Base-by-base conservation (phyloP, 148 eudicot species). In the Cornus controversa region DNA sequence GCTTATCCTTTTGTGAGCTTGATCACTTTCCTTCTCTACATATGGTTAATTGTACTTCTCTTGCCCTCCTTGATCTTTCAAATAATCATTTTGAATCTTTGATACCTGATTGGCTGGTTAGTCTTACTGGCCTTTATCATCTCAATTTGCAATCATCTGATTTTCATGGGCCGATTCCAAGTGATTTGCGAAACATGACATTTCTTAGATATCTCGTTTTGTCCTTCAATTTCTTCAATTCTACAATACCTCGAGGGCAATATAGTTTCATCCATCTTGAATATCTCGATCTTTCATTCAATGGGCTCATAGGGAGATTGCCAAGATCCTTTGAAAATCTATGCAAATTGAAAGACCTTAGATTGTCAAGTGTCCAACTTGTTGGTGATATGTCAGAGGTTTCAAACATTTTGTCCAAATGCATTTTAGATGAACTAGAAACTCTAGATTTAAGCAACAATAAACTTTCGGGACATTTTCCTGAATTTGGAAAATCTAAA, bases 181-280 rank as follows among this genome's bases (percentile, higher is more conserved):
- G 22, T 5, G 23, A 23, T 58, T 16, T 22, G 16, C 22, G 64
- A 23, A 58, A 58, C 7, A 5, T 58, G 23, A 58, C 64, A 16
- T 16, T 6, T 7, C 64, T 58, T 8, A 18, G 7, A 22, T 16
- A 18, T 24, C 66, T 77, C 16, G 80, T 70, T 70, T 37, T 77
- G 18, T 77, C 74, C 25, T 1, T 8, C 2, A 77, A 77, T 26
- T 0, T 14, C 42, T 70, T 77, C 37, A 77, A 58, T 45, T 70
- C 80, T 25, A 78, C 80, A 26, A 26, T 78, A 58, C 75, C 80
- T 10, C n/a, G 42, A 27, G 29, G 76, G 62, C 11, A 73, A 24
- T 74, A 79, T 31, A 18, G 15, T 40, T 68, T 70, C 1, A 74
- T 20, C n/a, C n/a, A n/a, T n/a, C n/a, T n/a, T n/a, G n/a, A n/a